Evolutionary conservation across 2,329 filamentous ascomycete genomes (phyloP), one percentile per base, ranked within the genome.

Genomic region (Xylaria sp.): DNA sequence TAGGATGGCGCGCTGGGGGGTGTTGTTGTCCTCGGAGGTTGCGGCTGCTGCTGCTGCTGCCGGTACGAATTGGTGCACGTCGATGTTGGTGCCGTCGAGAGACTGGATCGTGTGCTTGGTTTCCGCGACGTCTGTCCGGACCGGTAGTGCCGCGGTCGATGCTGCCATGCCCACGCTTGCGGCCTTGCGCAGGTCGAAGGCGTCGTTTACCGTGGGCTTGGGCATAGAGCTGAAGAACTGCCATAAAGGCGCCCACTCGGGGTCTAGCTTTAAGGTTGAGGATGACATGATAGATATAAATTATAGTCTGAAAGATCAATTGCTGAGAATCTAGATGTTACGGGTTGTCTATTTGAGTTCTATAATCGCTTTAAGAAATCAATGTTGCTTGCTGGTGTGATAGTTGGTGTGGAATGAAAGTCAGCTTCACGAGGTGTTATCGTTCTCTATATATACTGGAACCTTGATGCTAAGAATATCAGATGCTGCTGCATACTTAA

Each of bases 11-110:
- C 69, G 61, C 35, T 72, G 69, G 6, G 64, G 40, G 9, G 28
- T 31, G 28, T 4, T n/a, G n/a, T n/a, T n/a, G n/a, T n/a, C n/a
- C 3, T 19, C 33, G 2, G 51, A 11, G 40, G 17, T 42, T 0
- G 23, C 17, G 11, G 59, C 43, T 1, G 55, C 60, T 0, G 56
- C 38, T 5, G 57, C 50, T 0, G 56, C 38, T 5, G 57, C 50
- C 8, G 70, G 70, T 11, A 68, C 56, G 35, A 72, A 70, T 14
- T 50, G 69, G 17, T 65, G 60, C n/a, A 72, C 64, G 25, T 63
- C 49, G 54, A 71, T 55, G 17, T 35, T 31, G 3, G 56, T 61
- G 47, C 70, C 70, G 43, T 72, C 70, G 17, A 57, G n/a, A 0
- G 70, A 71, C 0, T 55, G 57, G 49, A 67, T 49, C 2, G 66